Base-by-base conservation (phyloP, 2,329 filamentous ascomycete genomes). In the Chrysoporthe puriensis region DNA sequence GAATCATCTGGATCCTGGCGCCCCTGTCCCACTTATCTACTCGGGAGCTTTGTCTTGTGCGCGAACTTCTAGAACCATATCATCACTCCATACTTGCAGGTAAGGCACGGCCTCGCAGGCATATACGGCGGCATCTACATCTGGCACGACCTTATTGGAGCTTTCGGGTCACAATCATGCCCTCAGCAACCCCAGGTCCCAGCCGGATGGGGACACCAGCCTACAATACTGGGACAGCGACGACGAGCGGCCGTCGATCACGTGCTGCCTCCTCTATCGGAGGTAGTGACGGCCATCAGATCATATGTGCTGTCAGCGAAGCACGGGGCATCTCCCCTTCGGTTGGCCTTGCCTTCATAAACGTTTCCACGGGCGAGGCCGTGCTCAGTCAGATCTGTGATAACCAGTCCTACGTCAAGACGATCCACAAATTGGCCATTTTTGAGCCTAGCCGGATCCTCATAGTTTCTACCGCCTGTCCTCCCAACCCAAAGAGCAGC, bases 301-400 rank as follows among this genome's bases (percentile, higher is more conserved):
- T 97, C 64, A 83, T 97, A n/a, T 98, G 95, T 77, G 94, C 95
- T 4, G 80, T 97, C 61, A 92, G 89, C 73, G 94, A 97, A 77
- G 93, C 92, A 56, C 90, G 94, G n/a, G 93, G 93, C 5, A 87
- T 97, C 4, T 90, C 92, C 32, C 93, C 94, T 0, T 91, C 90
- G 0, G 90, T 98, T 1, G 94, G 95, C 0, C 83, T 97, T 52
- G 92, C 93, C 2, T 94, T 97, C 74, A 84, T 97, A 75, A 96
- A 98, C 74, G 83, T 96, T 3, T 90, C 92, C 54, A 94, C 92
- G 2, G 92, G 91, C 50, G 93, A 97, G 78, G 92, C 89, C 18
- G 88, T 94, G 40, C 84, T 98, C 50, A 96, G 93, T 75, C 93
- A 97, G 74, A 95, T 98, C 71, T 94, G 91, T 75, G 95, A 98